A percentile compares a stretch with the other conserved stretches of the same genome.
These are phyloP conservation scores for Catharanthus roseus DNA, from an alignment of 257 asterid genomes.

Conservation along the genomic window DNA sequence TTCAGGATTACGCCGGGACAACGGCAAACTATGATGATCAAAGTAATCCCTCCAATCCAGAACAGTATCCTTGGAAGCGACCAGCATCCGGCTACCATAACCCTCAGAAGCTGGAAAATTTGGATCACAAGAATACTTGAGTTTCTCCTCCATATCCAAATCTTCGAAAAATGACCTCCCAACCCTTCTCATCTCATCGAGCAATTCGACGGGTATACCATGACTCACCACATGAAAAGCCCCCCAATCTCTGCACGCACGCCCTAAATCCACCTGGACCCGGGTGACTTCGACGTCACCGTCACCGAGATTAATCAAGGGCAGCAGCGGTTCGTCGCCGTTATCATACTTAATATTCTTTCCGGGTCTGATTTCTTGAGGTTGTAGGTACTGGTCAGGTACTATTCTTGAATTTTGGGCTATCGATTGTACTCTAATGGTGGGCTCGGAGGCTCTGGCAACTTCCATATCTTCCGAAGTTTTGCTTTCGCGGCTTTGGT, in stretches of 20 bases:
- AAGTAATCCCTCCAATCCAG: slow-evolving; percentile 94
- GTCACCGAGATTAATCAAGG: slow-evolving; percentile 44
- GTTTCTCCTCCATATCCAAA: slow-evolving; percentile 54
- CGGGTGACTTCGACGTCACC: slow-evolving; percentile 1
- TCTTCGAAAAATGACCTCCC: slow-evolving; percentile 63
- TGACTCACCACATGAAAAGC: slow-evolving; percentile 83
- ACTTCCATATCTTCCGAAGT: background rate
- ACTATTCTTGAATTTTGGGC: slow-evolving; percentile 40
- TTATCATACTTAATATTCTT: background rate
- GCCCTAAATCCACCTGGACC: slow-evolving; percentile 29
- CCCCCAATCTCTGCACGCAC: slow-evolving; percentile 80
- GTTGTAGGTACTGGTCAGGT: slow-evolving; percentile 72
- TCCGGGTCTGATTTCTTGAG: slow-evolving; percentile 49
- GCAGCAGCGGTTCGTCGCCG: slow-evolving; percentile 15
- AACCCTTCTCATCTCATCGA: slow-evolving; percentile 48
- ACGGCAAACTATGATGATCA: slow-evolving; percentile 83
- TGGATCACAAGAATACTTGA: slow-evolving; percentile 54
- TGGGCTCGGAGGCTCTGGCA: slow-evolving; percentile 13
- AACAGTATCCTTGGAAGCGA: slow-evolving; percentile 55
- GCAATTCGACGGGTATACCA: slow-evolving; percentile 42
- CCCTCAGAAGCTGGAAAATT: slow-evolving; percentile 82
- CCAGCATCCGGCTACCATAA: slow-evolving; percentile 87
- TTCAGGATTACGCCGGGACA: slow-evolving; percentile 58
- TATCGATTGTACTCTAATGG: slow-evolving; percentile 57
- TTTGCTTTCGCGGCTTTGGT: background rate